These are phyloP conservation scores for Wickerhamomyces alni DNA, from an alignment of 805 yeast species.

Conservation along the genomic window DNA sequence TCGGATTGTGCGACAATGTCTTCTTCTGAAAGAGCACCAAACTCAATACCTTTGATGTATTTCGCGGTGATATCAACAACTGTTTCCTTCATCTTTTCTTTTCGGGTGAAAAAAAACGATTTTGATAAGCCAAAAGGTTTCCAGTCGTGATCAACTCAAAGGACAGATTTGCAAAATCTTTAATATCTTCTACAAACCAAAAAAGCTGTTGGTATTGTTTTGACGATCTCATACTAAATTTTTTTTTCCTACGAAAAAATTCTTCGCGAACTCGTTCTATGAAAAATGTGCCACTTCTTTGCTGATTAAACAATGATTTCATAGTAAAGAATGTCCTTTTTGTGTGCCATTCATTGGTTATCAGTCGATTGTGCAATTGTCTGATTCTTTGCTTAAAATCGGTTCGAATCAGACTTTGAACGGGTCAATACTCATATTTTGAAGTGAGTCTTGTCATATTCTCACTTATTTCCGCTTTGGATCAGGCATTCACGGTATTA, in stretches of 20 bases:
- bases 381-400: no score
- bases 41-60: conserved; percentile 83
- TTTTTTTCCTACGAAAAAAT: background rate
- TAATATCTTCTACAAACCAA: background rate
- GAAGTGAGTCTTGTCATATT: no score
- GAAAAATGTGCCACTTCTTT: background rate
- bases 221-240: background rate
- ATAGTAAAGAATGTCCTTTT: no score
- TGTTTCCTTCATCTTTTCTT: conserved; percentile 29
- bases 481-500: no score
- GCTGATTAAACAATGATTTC: no score
- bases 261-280: background rate
- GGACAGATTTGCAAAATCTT: background rate
- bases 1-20: conserved; percentile 92
- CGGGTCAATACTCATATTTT: no score
- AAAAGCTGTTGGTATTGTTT: background rate
- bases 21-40: conserved; percentile 86
- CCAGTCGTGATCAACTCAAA: background rate
- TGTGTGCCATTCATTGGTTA: no score
- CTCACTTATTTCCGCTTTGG: no score
- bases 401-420: no score
- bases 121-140: conserved; percentile 23
- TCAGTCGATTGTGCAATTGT: no score
- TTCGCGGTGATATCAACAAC: conserved; percentile 78
- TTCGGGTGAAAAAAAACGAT: conserved; percentile 7